These are phyloP conservation scores for Calonectria pseudoturangicola DNA, from an alignment of 2,329 filamentous ascomycete genomes.

Conservation along the genomic window DNA sequence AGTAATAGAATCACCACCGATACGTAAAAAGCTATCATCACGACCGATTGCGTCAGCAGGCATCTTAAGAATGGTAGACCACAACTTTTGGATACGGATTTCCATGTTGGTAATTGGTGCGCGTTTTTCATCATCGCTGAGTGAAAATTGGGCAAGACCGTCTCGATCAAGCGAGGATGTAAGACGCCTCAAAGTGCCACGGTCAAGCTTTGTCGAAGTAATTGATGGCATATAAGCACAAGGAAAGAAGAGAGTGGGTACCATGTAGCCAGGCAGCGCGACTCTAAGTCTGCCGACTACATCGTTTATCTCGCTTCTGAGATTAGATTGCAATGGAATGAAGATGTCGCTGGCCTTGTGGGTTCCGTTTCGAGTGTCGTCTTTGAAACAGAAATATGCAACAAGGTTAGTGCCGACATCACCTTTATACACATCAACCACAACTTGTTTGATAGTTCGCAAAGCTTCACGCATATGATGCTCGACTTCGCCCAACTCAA, in stretches of 20 bases:
- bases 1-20: slow-evolving; percentile 43
- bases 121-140: not conserved
- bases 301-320: not conserved
- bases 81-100: slow-evolving; percentile 52
- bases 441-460: slow-evolving; percentile 4
- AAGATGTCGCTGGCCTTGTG: slow-evolving; percentile 10
- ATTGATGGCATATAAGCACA: slow-evolving; percentile 40
- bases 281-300: slow-evolving; percentile 20
- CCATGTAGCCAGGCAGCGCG: slow-evolving; percentile 44
- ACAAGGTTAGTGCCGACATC: slow-evolving; percentile 12
- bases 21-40: slow-evolving; percentile 39
- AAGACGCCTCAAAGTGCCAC: slow-evolving; percentile 38
- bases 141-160: slow-evolving; percentile 4
- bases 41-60: slow-evolving; percentile 53
- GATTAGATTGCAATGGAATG: not conserved
- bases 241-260: slow-evolving; percentile 45
- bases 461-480: slow-evolving; percentile 34
- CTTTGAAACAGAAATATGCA: slow-evolving; percentile 1
- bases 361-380: not conserved
- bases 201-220: slow-evolving; percentile 44
- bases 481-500: slow-evolving; percentile 43
- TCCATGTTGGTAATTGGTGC: slow-evolving; percentile 8
- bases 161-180: slow-evolving; percentile 33
- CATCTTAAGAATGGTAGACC: slow-evolving; percentile 52
- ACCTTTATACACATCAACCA: slow-evolving; percentile 23